Conservation (phyloP, 345 rosid genomes). For the Euphorbia peplus region DNA sequence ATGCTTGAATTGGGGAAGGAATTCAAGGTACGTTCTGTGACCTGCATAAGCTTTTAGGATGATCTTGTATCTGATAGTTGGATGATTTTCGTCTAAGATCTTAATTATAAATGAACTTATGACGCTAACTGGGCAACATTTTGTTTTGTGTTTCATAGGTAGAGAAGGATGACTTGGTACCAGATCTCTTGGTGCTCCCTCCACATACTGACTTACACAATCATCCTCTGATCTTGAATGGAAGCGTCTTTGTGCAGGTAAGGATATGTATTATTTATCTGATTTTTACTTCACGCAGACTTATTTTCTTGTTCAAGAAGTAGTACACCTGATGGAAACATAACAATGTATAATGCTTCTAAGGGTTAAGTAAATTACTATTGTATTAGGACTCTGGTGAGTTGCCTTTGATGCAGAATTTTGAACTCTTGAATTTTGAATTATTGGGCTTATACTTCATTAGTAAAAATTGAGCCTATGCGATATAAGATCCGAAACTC, state of each 20-base stretch:
- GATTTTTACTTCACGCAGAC: neutral
- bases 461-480: too few relatives aligned
- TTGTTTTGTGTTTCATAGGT: conserved; percentile 45
- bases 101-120: neutral
- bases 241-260: conserved; percentile 78
- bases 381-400: neutral
- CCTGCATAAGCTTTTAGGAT: conserved; percentile 10
- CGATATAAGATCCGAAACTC: neutral
- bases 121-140: neutral
- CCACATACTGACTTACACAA: conserved; percentile 78
- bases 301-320: neutral
- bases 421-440: neutral
- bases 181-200: conserved; percentile 70
- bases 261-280: conserved; percentile 4
- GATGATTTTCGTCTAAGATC: conserved; percentile 11
- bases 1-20: conserved; percentile 55
- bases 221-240: conserved; percentile 73
- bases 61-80: neutral
- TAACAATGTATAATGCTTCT: neutral
- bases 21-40: conserved; percentile 41
- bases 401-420: neutral
- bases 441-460: neutral
- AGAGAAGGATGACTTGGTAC: conserved; percentile 63
- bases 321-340: neutral
- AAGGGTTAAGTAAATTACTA: neutral